Percentiles rank a stretch among this genome's conserved stretches.
Conservation (phyloP, 2,329 filamentous ascomycete genomes). For the Cladosporium halotolerans region DNA sequence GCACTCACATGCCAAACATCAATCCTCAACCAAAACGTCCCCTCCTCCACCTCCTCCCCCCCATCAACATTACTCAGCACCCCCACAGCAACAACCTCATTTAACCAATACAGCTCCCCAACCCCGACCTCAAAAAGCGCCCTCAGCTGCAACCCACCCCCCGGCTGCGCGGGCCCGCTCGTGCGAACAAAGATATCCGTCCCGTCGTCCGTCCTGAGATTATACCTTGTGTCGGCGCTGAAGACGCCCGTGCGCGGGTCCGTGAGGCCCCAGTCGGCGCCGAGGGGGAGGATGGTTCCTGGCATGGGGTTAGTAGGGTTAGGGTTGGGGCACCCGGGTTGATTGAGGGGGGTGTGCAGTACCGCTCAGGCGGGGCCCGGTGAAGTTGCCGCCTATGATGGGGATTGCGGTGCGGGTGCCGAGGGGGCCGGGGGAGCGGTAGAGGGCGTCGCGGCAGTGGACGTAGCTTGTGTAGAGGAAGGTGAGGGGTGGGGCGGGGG, state of each 20-base stretch:
- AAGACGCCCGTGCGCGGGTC: slow-evolving; percentile 26
- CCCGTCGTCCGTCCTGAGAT: slow-evolving; percentile 32
- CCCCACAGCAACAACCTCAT: slow-evolving; percentile 29
- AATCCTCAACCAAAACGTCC: slow-evolving; percentile 18
- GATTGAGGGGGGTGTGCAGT: neutral
- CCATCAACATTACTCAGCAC: slow-evolving; percentile 13
- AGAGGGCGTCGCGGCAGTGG: slow-evolving; percentile 21
- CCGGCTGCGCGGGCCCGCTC: slow-evolving; percentile 24
- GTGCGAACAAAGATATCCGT: slow-evolving; percentile 31
- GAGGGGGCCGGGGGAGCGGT: slow-evolving; percentile 20
- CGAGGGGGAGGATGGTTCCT: slow-evolving; percentile 29
- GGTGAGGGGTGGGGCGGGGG: slow-evolving; percentile 19
- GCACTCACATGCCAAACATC: slow-evolving; percentile 27
- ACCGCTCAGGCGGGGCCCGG: slow-evolving; percentile 21
- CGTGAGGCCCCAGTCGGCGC: slow-evolving; percentile 35
- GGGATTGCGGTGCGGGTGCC: slow-evolving; percentile 27
- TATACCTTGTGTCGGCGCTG: slow-evolving; percentile 33
- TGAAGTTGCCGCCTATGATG: slow-evolving; percentile 28
- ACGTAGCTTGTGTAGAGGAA: slow-evolving; percentile 27
- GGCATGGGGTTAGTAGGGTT: neutral
- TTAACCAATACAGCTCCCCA: slow-evolving; percentile 33
- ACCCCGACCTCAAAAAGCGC: slow-evolving; percentile 32
- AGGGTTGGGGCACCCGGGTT: too few relatives aligned
- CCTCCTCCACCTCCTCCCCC: slow-evolving; percentile 9
- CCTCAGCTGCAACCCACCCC: slow-evolving; percentile 28